phyloP scores from a whole-genome alignment of 2,329 filamentous ascomycete species.

The Fusarium nodosum region DNA sequence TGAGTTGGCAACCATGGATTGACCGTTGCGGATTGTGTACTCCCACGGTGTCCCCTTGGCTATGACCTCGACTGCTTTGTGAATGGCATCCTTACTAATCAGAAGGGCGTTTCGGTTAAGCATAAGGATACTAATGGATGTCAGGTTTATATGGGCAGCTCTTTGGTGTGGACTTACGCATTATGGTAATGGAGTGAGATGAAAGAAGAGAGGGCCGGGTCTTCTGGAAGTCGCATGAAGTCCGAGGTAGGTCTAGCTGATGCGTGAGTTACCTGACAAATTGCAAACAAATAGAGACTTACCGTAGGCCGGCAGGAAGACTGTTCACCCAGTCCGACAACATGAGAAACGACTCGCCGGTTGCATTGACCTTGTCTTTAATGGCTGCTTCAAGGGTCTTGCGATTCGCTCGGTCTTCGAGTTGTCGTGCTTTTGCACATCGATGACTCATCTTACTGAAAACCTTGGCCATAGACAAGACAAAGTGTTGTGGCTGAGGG shows the following conservation, averaged over 20 bases:
- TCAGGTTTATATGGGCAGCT: not conserved
- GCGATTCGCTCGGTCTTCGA: slow-evolving; percentile 7
- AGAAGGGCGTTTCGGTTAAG: slow-evolving; percentile 6
- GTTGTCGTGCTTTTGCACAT: slow-evolving; percentile 9
- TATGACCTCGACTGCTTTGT: slow-evolving; percentile 19
- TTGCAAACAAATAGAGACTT: fast-evolving
- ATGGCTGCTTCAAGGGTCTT: not conserved
- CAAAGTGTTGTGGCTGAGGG: fast-evolving
- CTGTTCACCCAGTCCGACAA: not conserved
- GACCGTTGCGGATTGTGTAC: slow-evolving; percentile 4
- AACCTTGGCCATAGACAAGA: not conserved
- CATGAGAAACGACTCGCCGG: slow-evolving; percentile 15
- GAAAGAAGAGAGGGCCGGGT: not conserved
- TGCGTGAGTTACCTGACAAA: fast-evolving
- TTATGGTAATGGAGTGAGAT: slow-evolving; percentile 16
- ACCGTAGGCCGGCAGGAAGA: not conserved
- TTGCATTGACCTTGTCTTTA: slow-evolving; percentile 1
- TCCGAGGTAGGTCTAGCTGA: not conserved
- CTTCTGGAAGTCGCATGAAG: slow-evolving; percentile 4
- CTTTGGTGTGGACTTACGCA: slow-evolving; percentile 4
- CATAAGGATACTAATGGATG: not conserved
- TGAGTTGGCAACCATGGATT: slow-evolving; percentile 16
- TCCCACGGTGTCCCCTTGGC: slow-evolving; percentile 18
- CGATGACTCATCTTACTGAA: slow-evolving; percentile 12
- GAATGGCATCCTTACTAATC: not conserved